A percentile compares a stretch with the other conserved stretches of the same genome.
These are phyloP conservation scores for Parasitella parasitica DNA, from an alignment of 371 early-diverging fungal genomes.

Conservation along the genomic window DNA sequence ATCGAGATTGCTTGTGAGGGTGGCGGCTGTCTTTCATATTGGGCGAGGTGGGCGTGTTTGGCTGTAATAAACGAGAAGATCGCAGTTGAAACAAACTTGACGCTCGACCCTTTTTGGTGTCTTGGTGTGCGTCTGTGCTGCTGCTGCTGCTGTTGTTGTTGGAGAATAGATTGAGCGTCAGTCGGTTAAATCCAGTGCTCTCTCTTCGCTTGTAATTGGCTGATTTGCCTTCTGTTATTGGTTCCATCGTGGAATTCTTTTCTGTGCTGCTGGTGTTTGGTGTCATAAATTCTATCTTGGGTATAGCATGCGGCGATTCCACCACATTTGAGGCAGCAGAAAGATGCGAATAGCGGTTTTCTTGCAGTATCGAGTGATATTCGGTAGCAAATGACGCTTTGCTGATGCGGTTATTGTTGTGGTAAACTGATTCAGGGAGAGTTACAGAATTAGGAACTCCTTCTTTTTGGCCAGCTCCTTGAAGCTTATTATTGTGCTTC, in stretches of 20 bases:
- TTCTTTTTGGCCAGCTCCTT: background rate
- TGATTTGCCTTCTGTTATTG: background rate
- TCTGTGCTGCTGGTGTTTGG: background rate
- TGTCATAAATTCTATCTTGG: background rate
- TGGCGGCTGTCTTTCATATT: background rate
- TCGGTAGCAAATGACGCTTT: slow-evolving; percentile 27
- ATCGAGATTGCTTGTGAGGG: slow-evolving; percentile 4
- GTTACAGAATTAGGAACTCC: background rate
- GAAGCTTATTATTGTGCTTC: background rate
- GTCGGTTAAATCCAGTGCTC: slow-evolving; percentile 17
- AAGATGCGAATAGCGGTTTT: background rate
- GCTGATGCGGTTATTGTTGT: slow-evolving; percentile 7
- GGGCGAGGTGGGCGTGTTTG: slow-evolving; percentile 6
- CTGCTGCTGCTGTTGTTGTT: background rate
- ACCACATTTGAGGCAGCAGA: background rate
- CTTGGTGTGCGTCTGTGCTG: background rate
- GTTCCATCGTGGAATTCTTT: background rate
- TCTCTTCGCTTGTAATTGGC: slow-evolving; percentile 7
- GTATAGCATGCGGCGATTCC: background rate
- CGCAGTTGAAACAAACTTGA: slow-evolving; percentile 19
- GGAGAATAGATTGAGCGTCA: slow-evolving; percentile 25
- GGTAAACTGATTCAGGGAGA: slow-evolving; percentile 9
- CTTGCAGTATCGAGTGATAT: slow-evolving; percentile 11
- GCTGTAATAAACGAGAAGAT: slow-evolving; percentile 18
- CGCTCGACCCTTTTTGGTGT: slow-evolving; percentile 8